phyloP scores from a whole-genome alignment of 73 alveolate species.

The Tetrahymena elliotti region DNA sequence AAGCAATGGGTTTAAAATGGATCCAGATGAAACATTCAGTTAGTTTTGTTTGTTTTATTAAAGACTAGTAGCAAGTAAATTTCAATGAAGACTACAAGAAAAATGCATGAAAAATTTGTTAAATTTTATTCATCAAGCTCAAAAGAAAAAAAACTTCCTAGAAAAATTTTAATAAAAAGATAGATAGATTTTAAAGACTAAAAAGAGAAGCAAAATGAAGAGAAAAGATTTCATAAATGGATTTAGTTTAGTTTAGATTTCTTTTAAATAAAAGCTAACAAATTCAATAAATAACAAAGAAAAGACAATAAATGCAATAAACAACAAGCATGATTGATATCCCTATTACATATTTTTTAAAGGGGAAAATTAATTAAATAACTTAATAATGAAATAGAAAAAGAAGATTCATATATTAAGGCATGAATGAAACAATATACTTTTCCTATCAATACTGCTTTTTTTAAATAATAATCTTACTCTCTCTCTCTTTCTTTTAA shows the following conservation, averaged over 20 bases:
- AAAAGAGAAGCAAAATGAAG: not conserved
- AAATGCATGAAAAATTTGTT: not conserved
- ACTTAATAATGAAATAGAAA: not conserved
- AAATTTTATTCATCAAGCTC: not conserved
- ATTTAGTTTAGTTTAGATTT: not conserved
- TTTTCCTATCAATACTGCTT: not conserved
- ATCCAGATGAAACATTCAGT: too few species aligned
- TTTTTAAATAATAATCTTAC: not conserved
- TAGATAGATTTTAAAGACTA: not conserved
- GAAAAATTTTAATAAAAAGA: not conserved
- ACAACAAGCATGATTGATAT: not conserved
- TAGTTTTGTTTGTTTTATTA: not conserved
- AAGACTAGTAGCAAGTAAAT: not conserved
- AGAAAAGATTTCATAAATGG: not conserved
- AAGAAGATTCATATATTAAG: not conserved
- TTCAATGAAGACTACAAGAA: too few species aligned
- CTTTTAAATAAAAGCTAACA: not conserved
- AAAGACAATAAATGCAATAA: not conserved
- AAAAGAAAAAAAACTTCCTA: not conserved
- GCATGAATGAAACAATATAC: not conserved
- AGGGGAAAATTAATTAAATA: too few species aligned
- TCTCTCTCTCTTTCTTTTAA: not conserved
- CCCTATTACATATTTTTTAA: not conserved
- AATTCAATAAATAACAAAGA: too few species aligned
- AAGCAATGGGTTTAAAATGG: not conserved